Conservation (phyloP, 768 basidiomycete species). For the Hygrophorus russula region DNA sequence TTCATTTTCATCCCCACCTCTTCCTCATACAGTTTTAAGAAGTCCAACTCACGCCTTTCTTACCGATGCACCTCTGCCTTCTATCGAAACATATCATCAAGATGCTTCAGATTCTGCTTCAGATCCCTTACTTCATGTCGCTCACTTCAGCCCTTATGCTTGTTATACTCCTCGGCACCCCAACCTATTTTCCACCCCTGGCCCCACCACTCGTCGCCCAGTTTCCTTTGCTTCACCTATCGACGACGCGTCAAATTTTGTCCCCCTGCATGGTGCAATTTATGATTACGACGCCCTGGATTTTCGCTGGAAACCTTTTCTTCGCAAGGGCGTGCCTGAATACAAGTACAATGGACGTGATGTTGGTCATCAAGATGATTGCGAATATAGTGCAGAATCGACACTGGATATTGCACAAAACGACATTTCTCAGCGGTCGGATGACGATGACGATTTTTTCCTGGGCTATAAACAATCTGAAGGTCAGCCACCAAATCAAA, state of each 20-base stretch:
- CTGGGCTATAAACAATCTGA: too few species aligned
- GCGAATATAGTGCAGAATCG: too few species aligned
- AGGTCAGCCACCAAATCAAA: too few species aligned
- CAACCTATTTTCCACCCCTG: constrained; percentile 33
- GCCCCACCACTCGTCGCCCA: constrained; percentile 29
- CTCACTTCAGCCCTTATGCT: neutral
- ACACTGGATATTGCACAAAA: too few species aligned
- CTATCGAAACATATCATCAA: neutral
- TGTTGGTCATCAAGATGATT: too few species aligned
- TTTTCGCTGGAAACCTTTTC: constrained; percentile 49
- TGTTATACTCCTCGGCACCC: neutral
- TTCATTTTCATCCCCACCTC: too few species aligned
- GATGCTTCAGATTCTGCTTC: constrained; percentile 9
- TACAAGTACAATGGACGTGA: too few species aligned
- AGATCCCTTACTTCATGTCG: constrained; percentile 6
- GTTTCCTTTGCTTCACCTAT: constrained; percentile 43
- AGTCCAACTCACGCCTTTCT: too few species aligned
- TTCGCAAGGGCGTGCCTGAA: constrained; percentile 11
- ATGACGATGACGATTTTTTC: too few species aligned
- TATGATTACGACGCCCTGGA: constrained; percentile 32
- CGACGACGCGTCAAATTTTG: constrained; percentile 33
- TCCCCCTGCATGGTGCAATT: constrained; percentile 22
- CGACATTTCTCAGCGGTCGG: too few species aligned
- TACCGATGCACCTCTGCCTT: neutral
- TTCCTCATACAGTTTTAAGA: too few species aligned